Conservation (phyloP, 2,329 filamentous ascomycete species). For the Diaporthe australafricana region DNA sequence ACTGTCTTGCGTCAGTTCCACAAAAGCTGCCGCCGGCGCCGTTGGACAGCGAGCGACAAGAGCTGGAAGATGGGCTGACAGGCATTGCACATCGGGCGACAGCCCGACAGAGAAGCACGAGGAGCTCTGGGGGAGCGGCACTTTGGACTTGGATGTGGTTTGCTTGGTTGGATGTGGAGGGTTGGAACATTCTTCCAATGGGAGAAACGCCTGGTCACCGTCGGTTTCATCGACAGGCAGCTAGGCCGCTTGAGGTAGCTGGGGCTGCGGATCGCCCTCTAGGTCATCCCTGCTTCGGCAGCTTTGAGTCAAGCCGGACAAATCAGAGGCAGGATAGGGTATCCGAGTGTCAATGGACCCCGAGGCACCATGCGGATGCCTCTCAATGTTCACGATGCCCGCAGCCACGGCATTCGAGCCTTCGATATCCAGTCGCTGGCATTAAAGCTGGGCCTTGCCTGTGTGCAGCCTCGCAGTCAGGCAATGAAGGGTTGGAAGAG, state of each 20-base stretch:
- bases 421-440: conserved; percentile 2
- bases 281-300: conserved; percentile 4
- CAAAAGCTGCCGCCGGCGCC: conserved; percentile 17
- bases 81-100: conserved; percentile 16
- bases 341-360: not conserved
- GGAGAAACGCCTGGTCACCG: conserved; percentile 30
- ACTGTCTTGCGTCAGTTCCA: not conserved
- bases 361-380: not conserved
- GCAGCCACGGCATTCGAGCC: conserved; percentile 6
- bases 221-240: conserved; percentile 34
- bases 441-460: not conserved
- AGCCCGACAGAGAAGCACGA: not conserved
- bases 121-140: not conserved
- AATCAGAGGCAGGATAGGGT: not conserved
- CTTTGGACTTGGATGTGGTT: no score
- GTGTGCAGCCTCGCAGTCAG: not conserved
- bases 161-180: conserved; percentile 29
- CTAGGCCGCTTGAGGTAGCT: conserved; percentile 24
- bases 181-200: conserved; percentile 31
- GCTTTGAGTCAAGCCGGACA: conserved; percentile 16
- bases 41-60: conserved; percentile 15
- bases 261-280: conserved; percentile 10
- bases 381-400: conserved; percentile 18
- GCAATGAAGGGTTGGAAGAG: not conserved
- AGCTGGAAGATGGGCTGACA: conserved; percentile 18